phyloP scores from a whole-genome alignment of 164 flowering plant genomes.

The Vitis vinifera region ASM3070453v1 NC_081817.1:9394001-9394500 shows the following conservation, averaged over 20 bases:
- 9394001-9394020: too few relatives aligned
- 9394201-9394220: background rate
- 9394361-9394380: constrained; percentile 3
- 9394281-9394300: constrained; percentile 14
- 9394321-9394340: constrained; percentile 1
- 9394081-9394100: background rate
- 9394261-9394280: background rate
- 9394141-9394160: too few relatives aligned
- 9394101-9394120: background rate
- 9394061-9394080: background rate
- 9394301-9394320: constrained; percentile 8
- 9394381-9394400: background rate
- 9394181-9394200: background rate
- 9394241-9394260: background rate
- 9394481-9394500: too few relatives aligned
- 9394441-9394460: too few relatives aligned
- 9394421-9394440: background rate
- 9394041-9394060: too few relatives aligned
- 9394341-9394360: constrained; percentile 2
- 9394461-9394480: too few relatives aligned
- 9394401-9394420: constrained; percentile 23
- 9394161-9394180: background rate
- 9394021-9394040: too few relatives aligned
- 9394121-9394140: background rate
- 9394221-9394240: background rate